Conservation (phyloP, 2,329 filamentous ascomycete genomes). For the Colletotrichum incanum region DNA sequence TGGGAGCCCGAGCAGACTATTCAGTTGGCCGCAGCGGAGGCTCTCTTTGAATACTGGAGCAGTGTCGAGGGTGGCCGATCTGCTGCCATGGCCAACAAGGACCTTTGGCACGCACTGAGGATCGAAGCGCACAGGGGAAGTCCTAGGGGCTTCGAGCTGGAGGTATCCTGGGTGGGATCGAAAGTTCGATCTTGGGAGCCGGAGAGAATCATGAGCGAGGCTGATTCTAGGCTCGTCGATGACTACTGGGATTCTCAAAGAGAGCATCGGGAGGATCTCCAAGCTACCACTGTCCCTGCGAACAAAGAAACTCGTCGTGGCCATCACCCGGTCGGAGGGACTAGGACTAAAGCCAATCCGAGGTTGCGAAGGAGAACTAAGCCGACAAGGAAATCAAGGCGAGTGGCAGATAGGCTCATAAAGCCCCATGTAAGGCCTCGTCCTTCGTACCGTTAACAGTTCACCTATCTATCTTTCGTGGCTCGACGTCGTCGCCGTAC, state of each 20-base stretch:
- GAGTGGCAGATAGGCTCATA: too few species aligned
- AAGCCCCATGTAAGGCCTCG: too few species aligned
- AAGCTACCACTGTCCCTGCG: not conserved
- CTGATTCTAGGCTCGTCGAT: slow-evolving; percentile 31
- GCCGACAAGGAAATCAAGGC: too few species aligned
- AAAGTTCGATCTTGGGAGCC: slow-evolving; percentile 22
- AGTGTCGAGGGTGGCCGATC: slow-evolving; percentile 17
- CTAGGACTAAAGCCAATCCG: too few species aligned
- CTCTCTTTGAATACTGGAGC: slow-evolving; percentile 45
- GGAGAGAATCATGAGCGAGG: slow-evolving; percentile 3
- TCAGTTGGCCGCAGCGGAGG: slow-evolving; percentile 50
- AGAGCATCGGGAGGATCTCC: not conserved
- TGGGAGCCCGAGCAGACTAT: slow-evolving; percentile 53
- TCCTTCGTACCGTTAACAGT: too few species aligned
- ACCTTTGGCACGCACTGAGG: slow-evolving; percentile 34
- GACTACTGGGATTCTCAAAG: slow-evolving; percentile 49
- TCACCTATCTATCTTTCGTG: too few species aligned
- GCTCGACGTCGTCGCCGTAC: too few species aligned
- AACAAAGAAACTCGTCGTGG: not conserved
- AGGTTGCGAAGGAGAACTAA: too few species aligned
- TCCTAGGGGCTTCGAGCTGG: not conserved
- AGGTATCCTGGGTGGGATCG: slow-evolving; percentile 26
- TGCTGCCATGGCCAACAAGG: slow-evolving; percentile 19
- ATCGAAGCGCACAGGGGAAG: slow-evolving; percentile 15
- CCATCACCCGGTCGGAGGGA: not conserved